Evolutionary conservation across 495 filamentous ascomycete species (phyloP), one percentile per base, ranked within the genome.

Genomic region (Neohortaea acidophila): DNA sequence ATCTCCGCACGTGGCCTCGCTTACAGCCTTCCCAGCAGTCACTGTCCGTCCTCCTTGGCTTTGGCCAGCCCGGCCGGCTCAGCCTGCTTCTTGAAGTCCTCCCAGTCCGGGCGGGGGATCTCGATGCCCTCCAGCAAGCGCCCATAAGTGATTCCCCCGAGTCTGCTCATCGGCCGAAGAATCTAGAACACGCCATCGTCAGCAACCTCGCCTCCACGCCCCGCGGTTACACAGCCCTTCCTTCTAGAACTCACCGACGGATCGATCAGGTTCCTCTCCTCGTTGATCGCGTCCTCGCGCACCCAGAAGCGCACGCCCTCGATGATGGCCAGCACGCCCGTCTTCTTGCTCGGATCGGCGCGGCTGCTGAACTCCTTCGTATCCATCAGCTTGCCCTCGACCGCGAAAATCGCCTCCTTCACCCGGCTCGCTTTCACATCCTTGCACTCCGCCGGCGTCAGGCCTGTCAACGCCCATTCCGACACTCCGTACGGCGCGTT

Each of bases 241-340:
- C 41, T 63, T 33, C 2, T 11, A 32, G 18, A 29, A 49, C 47
- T 14, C 42, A 60, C 57, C 32, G 65, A 67, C 11, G 81, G 64
- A 59, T 89, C 76, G 23, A 96, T 63, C 19, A 77, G 39, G 42
- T 72, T 81, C 51, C 64, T 69, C 12, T 81, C 75, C 52, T 81
- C 71, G 48, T 91, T 78, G 5, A 94, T 62, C 9, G 83, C 84
- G 62, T 94, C 87, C 53, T 94, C 84, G 32, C 86, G 59, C 9
- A 74, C 84, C 81, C 84, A 92, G 51, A 97, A 94, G 19, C 75
- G 63, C 26, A 79, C 72, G 1, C 86, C 87, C 62, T 97, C 85
- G 7, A 94, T 64, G 33, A 92, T 70, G 11, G 71, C 80, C 51
- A 94, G 20, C 7, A 75, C 77, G 0, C 79, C 71, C 0, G 74